phyloP scores from a whole-genome alignment of 768 basidiomycete genomes.

The Hortiboletus campestris region DNA sequence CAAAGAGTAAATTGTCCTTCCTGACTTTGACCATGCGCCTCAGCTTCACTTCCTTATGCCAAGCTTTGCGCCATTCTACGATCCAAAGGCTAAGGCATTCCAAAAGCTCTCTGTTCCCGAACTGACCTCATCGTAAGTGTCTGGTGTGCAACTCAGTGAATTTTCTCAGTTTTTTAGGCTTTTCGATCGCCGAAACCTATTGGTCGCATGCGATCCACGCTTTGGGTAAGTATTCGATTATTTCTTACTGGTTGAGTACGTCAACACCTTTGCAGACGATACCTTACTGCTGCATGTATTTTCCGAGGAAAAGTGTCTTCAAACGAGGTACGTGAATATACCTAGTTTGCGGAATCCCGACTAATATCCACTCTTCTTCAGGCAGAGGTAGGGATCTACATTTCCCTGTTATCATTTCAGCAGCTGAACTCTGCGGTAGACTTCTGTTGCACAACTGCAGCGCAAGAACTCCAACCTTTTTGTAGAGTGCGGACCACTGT shows the following conservation, averaged over 20 bases:
- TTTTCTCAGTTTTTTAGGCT: conserved; percentile 42
- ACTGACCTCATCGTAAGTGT: conserved; percentile 67
- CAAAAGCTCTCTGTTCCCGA: conserved; percentile 62
- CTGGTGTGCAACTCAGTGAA: not conserved
- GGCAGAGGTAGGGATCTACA: conserved; percentile 48
- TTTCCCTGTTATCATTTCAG: conserved; percentile 3
- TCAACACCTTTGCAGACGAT: conserved; percentile 50
- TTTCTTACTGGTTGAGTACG: not conserved
- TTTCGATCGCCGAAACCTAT: conserved; percentile 76
- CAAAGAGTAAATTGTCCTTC: not conserved
- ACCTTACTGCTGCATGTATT: conserved; percentile 83
- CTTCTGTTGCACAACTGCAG: conserved; percentile 72
- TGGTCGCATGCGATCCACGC: conserved; percentile 81
- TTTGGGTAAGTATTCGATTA: conserved; percentile 48
- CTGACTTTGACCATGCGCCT: conserved; percentile 6
- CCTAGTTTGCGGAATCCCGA: not conserved
- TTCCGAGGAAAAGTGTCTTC: conserved; percentile 83
- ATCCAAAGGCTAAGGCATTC: conserved; percentile 61
- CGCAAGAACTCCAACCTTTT: conserved; percentile 70
- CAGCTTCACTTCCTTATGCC: conserved; percentile 97
- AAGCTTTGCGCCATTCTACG: conserved; percentile 87
- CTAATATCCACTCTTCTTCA: conserved; percentile 23
- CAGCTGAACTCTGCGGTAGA: conserved; percentile 39
- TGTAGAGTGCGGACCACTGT: conserved; percentile 59
- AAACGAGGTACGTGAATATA: conserved; percentile 59